Percentiles rank a stretch among this genome's conserved stretches.
Evolutionary conservation across 2,329 filamentous ascomycete genomes (phyloP).

Genomic region (Hypoxylon sp.): DNA sequence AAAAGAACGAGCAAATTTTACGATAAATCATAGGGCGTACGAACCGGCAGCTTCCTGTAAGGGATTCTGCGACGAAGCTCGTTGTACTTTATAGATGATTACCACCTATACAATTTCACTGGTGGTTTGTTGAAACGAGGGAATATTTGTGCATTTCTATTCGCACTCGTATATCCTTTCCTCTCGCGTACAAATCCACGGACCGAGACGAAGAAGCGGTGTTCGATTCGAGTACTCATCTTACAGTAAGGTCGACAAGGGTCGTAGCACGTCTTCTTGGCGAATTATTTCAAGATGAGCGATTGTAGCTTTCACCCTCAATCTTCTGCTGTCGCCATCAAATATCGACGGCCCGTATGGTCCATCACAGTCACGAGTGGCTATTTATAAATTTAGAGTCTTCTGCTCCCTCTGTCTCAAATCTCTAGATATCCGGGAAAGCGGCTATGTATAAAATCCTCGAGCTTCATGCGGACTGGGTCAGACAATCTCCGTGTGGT

Average conservation of each 20-base stretch:
- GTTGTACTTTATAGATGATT: not conserved
- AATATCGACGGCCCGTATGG: constrained; percentile 7
- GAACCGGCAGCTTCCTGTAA: constrained; percentile 8
- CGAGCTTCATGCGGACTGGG: constrained; percentile 28
- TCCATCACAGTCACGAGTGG: constrained; percentile 21
- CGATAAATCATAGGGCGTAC: constrained; percentile 10
- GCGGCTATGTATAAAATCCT: constrained; percentile 24
- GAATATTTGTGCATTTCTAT: not conserved
- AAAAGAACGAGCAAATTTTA: constrained; percentile 22
- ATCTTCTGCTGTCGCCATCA: constrained; percentile 7
- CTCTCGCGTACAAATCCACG: constrained; percentile 3
- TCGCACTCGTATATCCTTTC: not conserved
- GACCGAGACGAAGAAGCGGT: constrained; percentile 19
- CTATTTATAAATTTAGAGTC: constrained; percentile 14
- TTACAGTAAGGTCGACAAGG: constrained; percentile 27
- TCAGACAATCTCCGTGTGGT: constrained; percentile 38
- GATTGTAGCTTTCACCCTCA: constrained; percentile 8
- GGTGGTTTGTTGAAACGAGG: not conserved
- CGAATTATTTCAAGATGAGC: constrained; percentile 34
- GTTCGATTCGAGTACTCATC: constrained; percentile 21
- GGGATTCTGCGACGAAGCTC: not conserved
- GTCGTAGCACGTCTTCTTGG: constrained; percentile 38
- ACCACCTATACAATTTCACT: not conserved
- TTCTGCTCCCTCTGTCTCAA: constrained; percentile 16
- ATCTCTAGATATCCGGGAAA: constrained; percentile 10